phyloP scores from a whole-genome alignment of 2,329 filamentous ascomycete species.

The Arthrinium puccinioides region DNA sequence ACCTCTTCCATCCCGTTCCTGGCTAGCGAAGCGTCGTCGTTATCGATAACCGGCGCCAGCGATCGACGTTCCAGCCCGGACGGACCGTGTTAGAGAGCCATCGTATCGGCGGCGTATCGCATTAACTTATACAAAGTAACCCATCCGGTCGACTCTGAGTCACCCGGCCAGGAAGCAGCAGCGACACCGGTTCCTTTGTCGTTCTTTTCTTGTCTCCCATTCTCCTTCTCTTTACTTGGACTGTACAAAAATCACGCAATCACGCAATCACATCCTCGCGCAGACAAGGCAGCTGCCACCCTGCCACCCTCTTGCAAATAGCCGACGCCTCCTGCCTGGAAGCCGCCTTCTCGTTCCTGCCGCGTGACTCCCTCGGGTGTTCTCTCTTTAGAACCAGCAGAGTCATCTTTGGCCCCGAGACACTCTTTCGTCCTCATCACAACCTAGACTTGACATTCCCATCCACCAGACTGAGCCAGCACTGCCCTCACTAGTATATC shows the following conservation, averaged over 20 bases:
- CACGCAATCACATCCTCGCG: background rate
- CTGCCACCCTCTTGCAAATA: background rate
- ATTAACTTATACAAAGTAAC: too few species aligned
- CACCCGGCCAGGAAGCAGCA: conserved; percentile 2
- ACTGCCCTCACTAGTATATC: background rate
- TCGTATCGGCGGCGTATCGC: background rate
- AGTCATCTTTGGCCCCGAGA: background rate
- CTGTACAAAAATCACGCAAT: too few species aligned
- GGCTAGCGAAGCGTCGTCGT: too few species aligned
- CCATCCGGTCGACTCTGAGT: conserved; percentile 3
- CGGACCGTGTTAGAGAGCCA: background rate
- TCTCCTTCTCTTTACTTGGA: background rate
- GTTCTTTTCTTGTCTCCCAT: background rate
- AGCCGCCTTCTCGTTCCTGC: background rate
- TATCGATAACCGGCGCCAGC: too few species aligned
- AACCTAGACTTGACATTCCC: too few species aligned
- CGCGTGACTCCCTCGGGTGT: background rate
- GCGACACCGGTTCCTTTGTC: background rate
- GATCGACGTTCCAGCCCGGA: too few species aligned
- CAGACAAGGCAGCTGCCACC: background rate
- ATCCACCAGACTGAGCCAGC: too few species aligned
- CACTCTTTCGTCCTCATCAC: background rate
- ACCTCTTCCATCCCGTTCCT: too few species aligned
- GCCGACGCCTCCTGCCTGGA: conserved; percentile 1
- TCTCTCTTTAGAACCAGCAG: background rate